Percentiles rank a stretch among this genome's conserved stretches.
These are phyloP conservation scores for Lipomyces yamanashiensis DNA, from an alignment of 805 yeast species.

Conservation along the genomic window DNA sequence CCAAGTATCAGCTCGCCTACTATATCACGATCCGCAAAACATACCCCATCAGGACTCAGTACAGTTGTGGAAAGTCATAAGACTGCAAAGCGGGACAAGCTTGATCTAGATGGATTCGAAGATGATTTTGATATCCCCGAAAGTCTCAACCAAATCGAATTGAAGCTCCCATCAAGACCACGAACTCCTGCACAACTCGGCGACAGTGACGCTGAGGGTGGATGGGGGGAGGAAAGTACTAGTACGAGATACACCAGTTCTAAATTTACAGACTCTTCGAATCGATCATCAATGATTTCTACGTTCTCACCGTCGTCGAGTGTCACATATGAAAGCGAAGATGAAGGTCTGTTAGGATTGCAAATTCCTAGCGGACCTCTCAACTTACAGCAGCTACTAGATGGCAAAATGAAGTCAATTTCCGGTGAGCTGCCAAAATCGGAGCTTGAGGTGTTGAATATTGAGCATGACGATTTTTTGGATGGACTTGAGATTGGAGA, in stretches of 20 bases:
- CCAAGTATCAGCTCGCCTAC: neutral
- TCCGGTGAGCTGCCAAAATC: neutral
- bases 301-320: constrained; percentile 35
- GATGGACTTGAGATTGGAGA: constrained; percentile 35
- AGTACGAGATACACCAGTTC: constrained; percentile 30
- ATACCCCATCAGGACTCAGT: neutral
- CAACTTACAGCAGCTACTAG: constrained; percentile 28
- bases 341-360: constrained; percentile 31
- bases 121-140: constrained; percentile 31
- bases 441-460: neutral
- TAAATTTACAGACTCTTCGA: constrained; percentile 21
- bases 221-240: constrained; percentile 35
- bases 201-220: constrained; percentile 23
- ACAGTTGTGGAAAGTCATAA: neutral
- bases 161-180: constrained; percentile 6
- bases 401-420: constrained; percentile 12
- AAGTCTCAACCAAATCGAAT: constrained; percentile 5
- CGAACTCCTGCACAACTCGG: constrained; percentile 17
- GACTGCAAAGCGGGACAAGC: neutral
- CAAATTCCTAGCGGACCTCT: constrained; percentile 34
- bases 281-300: constrained; percentile 32
- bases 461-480: constrained; percentile 28
- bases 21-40: neutral
- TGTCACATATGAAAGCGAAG: constrained; percentile 35
- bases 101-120: constrained; percentile 23